Conservation (phyloP, 1,139 yeast genomes). For the Saccharomyces hybrid region DNA sequence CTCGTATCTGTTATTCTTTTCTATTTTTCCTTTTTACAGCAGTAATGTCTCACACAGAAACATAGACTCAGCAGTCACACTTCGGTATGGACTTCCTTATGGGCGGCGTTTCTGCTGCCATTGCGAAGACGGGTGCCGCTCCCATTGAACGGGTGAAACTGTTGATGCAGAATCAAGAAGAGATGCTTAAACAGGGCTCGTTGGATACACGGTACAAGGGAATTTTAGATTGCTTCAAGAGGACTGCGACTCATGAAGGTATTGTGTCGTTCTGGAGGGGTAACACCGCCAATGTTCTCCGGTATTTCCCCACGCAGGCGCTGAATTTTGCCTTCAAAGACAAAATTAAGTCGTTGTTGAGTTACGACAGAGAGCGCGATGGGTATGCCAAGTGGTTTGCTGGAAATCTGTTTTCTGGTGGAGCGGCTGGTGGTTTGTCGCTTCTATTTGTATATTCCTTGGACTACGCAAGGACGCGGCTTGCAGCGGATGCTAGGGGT, state of each 20-base stretch:
- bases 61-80: background rate
- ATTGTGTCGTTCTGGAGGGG: constrained; percentile 72
- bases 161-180: constrained; percentile 76
- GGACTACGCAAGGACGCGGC: constrained; percentile 79
- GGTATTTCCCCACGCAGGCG: constrained; percentile 83
- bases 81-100: constrained; percentile 44
- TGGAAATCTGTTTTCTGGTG: constrained; percentile 80
- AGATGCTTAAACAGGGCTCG: constrained; percentile 78
- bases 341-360: constrained; percentile 69
- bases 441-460: constrained; percentile 69
- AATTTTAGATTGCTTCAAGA: constrained; percentile 62
- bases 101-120: constrained; percentile 85
- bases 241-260: constrained; percentile 70
- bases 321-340: constrained; percentile 81
- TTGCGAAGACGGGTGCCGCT: constrained; percentile 78
- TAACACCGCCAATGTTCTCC: constrained; percentile 75
- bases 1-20: background rate
- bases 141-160: constrained; percentile 79
- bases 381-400: constrained; percentile 66
- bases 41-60: background rate
- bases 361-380: constrained; percentile 55
- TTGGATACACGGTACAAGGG: constrained; percentile 58
- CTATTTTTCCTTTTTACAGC: background rate
- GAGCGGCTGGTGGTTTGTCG: constrained; percentile 75
- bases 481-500: constrained; percentile 71